A percentile compares a stretch with the other conserved stretches of the same genome.
Evolutionary conservation across 2,329 filamentous ascomycete genomes (phyloP).

Genomic region (Coccinonectria pachysandricola): DNA sequence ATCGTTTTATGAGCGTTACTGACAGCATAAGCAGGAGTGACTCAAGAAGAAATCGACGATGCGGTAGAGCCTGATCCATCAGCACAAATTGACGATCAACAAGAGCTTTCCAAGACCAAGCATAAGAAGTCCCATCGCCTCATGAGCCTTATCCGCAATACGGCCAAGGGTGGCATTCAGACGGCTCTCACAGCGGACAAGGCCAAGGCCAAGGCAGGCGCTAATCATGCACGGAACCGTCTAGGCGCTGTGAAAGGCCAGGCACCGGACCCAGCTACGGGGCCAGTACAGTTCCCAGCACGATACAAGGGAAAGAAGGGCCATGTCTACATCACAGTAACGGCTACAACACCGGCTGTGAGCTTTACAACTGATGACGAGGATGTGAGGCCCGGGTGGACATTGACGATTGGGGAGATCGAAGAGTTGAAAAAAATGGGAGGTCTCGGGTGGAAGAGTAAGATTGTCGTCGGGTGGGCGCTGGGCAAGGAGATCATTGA

Average conservation of each 20-base stretch:
- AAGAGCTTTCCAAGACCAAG: slow-evolving; percentile 37
- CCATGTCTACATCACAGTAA: slow-evolving; percentile 58
- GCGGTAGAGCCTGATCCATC: slow-evolving; percentile 42
- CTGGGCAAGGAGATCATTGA: slow-evolving; percentile 65
- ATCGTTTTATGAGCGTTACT: slow-evolving; percentile 5
- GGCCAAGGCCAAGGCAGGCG: slow-evolving; percentile 50
- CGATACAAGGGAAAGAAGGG: slow-evolving; percentile 63
- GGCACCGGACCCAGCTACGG: slow-evolving; percentile 35
- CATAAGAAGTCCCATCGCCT: slow-evolving; percentile 36
- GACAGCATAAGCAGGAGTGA: slow-evolving; percentile 32
- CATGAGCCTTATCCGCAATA: slow-evolving; percentile 55
- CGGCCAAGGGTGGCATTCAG: slow-evolving; percentile 61
- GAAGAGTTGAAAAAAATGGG: slow-evolving; percentile 68
- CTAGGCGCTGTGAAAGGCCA: slow-evolving; percentile 53
- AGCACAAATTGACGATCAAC: slow-evolving; percentile 23
- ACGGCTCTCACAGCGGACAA: slow-evolving; percentile 62
- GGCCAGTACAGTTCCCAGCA: slow-evolving; percentile 68
- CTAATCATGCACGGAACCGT: slow-evolving; percentile 55
- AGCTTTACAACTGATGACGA: slow-evolving; percentile 49
- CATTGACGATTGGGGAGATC: slow-evolving; percentile 60
- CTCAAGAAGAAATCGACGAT: slow-evolving; percentile 52
- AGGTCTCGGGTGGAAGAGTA: slow-evolving; percentile 76
- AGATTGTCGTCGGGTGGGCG: slow-evolving; percentile 72
- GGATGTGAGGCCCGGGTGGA: slow-evolving; percentile 54
- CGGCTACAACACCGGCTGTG: slow-evolving; percentile 57